Conservation (phyloP, 192 early-diverging fungal species). For the Chytriomyces sp. region DNA sequence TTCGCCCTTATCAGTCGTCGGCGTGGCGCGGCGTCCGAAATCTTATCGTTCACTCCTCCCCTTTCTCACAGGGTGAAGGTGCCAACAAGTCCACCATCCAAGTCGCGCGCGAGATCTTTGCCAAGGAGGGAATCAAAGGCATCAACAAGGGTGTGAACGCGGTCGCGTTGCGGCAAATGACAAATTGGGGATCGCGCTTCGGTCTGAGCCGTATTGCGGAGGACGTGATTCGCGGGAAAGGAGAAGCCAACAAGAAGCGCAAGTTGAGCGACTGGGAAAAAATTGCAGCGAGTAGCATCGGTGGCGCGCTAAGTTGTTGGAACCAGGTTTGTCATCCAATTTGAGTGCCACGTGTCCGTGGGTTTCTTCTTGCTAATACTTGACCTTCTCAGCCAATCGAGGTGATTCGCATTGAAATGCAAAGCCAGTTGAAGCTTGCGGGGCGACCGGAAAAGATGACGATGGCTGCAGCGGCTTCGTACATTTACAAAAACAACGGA, state of each 20-base stretch:
- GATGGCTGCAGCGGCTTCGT: conserved; percentile 76
- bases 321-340: no score
- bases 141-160: conserved; percentile 99
- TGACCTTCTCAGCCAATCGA: conserved; percentile 99
- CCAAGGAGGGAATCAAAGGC: no score
- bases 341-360: no score
- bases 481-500: conserved; percentile 90
- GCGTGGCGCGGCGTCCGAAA: no score
- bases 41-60: conserved; percentile 93
- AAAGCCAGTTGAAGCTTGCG: conserved; percentile 84
- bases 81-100: conserved; percentile 73
- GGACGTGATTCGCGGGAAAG: conserved; percentile 58
- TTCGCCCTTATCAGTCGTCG: background rate
- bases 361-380: no score
- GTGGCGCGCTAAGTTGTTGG: conserved; percentile 93
- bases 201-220: conserved; percentile 61
- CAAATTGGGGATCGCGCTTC: conserved; percentile 97
- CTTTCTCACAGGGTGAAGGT: conserved; percentile 69
- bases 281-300: conserved; percentile 76
- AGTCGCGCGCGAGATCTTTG: no score
- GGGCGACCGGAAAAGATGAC: conserved; percentile 92
- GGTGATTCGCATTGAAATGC: conserved; percentile 99
- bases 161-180: conserved; percentile 95
- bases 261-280: conserved; percentile 57
- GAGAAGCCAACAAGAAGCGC: conserved; percentile 29